Conservation (phyloP, 768 basidiomycete genomes). For the Amanita jacksonii region DNA sequence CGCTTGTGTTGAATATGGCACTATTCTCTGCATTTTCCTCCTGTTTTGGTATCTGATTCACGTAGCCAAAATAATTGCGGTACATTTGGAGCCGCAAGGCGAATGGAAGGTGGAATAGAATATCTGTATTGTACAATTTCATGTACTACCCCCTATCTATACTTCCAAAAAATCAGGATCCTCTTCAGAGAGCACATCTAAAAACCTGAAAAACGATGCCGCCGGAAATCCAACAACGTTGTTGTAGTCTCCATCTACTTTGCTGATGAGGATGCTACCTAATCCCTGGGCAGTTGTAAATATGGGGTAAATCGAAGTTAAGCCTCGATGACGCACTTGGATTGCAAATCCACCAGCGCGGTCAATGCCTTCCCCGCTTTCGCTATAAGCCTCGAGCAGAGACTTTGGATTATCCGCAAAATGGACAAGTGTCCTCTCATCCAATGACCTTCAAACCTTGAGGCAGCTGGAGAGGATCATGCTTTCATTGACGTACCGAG, state of each 20-base stretch:
- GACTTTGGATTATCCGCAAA: slow-evolving; percentile 55
- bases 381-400: slow-evolving; percentile 69
- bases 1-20: slow-evolving; percentile 32
- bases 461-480: neutral
- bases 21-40: slow-evolving; percentile 26
- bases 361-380: slow-evolving; percentile 77
- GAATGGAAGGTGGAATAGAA: neutral
- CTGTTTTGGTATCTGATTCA: slow-evolving; percentile 29
- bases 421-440: slow-evolving; percentile 73
- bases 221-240: slow-evolving; percentile 93
- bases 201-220: slow-evolving; percentile 69
- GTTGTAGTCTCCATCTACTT: slow-evolving; percentile 82
- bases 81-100: neutral
- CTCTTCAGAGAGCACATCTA: slow-evolving; percentile 64
- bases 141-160: too few species aligned
- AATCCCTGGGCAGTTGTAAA: slow-evolving; percentile 41
- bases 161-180: slow-evolving; percentile 63
- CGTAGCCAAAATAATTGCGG: slow-evolving; percentile 13
- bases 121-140: neutral
- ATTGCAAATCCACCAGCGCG: slow-evolving; percentile 93
- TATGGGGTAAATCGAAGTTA: too few species aligned
- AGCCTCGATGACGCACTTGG: slow-evolving; percentile 44
- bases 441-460: slow-evolving; percentile 53
- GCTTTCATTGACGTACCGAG: slow-evolving; percentile 37
- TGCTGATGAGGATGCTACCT: slow-evolving; percentile 73